Base-by-base conservation (phyloP, 768 basidiomycete genomes). In the Krasilnikovozyma curviuscula region DNA sequence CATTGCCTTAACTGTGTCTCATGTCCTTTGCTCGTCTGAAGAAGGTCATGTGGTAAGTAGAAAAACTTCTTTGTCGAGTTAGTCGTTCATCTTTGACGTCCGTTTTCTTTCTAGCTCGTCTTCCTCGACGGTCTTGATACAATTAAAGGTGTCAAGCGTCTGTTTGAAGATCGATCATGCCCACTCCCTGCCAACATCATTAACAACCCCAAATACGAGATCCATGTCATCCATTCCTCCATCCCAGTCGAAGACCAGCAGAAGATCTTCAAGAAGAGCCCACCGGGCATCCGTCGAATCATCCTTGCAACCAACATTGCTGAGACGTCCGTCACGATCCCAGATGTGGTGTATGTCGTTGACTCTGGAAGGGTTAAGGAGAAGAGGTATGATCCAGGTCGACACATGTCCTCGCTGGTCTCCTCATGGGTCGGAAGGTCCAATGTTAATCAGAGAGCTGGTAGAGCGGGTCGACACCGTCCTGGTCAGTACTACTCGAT, bases 251-350 rank as follows among this genome's bases (percentile, higher is more conserved):
- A 74, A 1, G 86, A 93, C 57, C 89, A 95, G 59, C 82, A 86
- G 61, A 70, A 76, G 48, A 79, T 95, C 44, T 93, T 93, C 59
- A 77, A 83, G 19, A 81, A 84, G 1, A 80, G 86, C 7, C 71
- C 77, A 0, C 52, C 61, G 3, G 84, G 84, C 9, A 71, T 84
- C 18, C 78, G 88, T 47, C 76, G 88, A 23, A 71, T 97, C 59
- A 91, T 97, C 55, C 70, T 95, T 40, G 75, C 88, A 5, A 97
- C 89, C 32, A 93, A 93, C 61, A 86, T 93, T 38, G 88, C 88
- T 12, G 89, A 95, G 65, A 89, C 88, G 3, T 88, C 84, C 4
- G 72, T 93, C 56, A 95, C 89, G 4, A 91, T 95, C 55, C 86
- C 86, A 1, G 83, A 91, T 55, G 83, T 93, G 23, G 83, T 91